Conservation (phyloP, 306 rosid species). For the Castanea crenata region DNA sequence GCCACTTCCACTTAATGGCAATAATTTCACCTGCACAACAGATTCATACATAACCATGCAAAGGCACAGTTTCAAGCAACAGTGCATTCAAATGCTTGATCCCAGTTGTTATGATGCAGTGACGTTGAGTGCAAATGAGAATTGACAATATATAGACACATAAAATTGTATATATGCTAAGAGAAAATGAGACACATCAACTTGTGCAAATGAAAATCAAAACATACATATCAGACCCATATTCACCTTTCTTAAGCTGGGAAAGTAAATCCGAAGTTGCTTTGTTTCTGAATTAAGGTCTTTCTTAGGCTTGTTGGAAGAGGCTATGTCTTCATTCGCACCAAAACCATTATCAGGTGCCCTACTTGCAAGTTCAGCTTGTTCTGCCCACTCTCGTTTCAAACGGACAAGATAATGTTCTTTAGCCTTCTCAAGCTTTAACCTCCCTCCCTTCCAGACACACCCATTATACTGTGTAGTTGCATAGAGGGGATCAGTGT, state of each 20-base stretch:
- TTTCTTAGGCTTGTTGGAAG: constrained; percentile 22
- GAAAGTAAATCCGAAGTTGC: constrained; percentile 59
- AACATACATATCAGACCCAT: neutral
- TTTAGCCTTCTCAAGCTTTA: constrained; percentile 83
- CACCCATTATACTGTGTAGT: constrained; percentile 84
- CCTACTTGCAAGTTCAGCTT: constrained; percentile 23
- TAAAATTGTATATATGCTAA: neutral
- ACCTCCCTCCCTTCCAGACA: constrained; percentile 84
- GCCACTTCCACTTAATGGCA: constrained; percentile 87
- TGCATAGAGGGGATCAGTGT: neutral
- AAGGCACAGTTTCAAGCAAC: neutral
- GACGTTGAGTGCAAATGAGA: neutral
- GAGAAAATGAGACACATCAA: neutral
- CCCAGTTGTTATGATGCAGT: neutral
- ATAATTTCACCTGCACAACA: constrained; percentile 62
- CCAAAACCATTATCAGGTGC: neutral
- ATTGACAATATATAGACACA: neutral
- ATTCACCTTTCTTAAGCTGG: constrained; percentile 63
- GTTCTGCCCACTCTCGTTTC: constrained; percentile 67
- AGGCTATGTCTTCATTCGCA: constrained; percentile 2
- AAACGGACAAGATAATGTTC: constrained; percentile 62
- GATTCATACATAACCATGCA: constrained; percentile 1
- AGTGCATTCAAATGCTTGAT: neutral
- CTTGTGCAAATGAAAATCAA: neutral
- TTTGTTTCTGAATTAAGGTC: constrained; percentile 24